Evolutionary conservation across 2,329 filamentous ascomycete species (phyloP).

Genomic region (Meredithiella fracta): DNA sequence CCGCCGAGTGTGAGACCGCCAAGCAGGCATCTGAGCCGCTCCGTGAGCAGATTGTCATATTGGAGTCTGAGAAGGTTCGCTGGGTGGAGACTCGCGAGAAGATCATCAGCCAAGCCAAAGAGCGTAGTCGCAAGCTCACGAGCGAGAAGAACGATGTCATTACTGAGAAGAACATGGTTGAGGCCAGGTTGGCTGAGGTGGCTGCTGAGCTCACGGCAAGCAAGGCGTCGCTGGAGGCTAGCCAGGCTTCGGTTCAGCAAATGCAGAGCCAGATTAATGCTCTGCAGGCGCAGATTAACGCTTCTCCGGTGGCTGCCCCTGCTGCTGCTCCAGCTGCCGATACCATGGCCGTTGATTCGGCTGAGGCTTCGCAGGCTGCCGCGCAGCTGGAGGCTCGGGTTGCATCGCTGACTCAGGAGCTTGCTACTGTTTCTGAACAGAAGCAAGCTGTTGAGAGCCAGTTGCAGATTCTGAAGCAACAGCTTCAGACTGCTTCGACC

Average conservation of each 20-base stretch:
- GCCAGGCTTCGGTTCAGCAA: conserved; percentile 21
- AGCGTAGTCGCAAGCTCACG: conserved; percentile 37
- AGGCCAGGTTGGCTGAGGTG: conserved; percentile 32
- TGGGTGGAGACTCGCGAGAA: conserved; percentile 38
- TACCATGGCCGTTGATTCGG: conserved; percentile 16
- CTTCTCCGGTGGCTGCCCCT: background rate
- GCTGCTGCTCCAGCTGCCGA: background rate
- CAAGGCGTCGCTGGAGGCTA: conserved; percentile 23
- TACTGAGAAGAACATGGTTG: conserved; percentile 35
- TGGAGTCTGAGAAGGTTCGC: conserved; percentile 37
- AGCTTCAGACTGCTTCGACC: conserved; percentile 47
- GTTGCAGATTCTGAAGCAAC: conserved; percentile 27
- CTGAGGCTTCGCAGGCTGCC: conserved; percentile 5
- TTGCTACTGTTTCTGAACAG: conserved; percentile 22
- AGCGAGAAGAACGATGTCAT: conserved; percentile 36
- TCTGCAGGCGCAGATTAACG: conserved; percentile 19
- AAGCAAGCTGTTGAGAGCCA: conserved; percentile 8
- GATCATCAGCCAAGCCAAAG: conserved; percentile 47
- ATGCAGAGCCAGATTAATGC: conserved; percentile 28
- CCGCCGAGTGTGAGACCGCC: conserved; percentile 46
- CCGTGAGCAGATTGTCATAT: conserved; percentile 35
- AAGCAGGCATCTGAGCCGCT: conserved; percentile 34
- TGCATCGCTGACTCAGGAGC: conserved; percentile 31
- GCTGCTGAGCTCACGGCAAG: conserved; percentile 39
- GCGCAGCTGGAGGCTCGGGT: conserved; percentile 3